Base-by-base conservation (phyloP, 495 filamentous ascomycete species). In the Neurospora tetrasperma region DNA sequence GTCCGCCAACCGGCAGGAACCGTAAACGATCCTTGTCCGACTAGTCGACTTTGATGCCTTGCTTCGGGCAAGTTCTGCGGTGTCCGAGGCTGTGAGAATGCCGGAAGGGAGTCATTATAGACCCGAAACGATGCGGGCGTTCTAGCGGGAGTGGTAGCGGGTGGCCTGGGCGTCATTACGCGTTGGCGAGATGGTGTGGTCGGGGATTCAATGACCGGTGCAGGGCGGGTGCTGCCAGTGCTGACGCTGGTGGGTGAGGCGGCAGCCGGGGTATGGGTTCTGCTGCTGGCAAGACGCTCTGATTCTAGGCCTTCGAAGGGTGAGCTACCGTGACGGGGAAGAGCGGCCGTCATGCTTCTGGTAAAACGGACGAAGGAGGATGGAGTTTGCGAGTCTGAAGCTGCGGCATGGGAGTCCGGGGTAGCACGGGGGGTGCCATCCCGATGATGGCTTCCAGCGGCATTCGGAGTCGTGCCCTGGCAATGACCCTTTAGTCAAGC, bases 11-110 rank as follows among this genome's bases (percentile, higher is more conserved):
- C 27, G 27, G 75, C 69, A 20, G 86, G 84, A 5, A 81, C 85
- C 18, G 86, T 88, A 75, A 82, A 86, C 11, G 82, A 78, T 18
- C 84, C 82, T 38, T 18, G 12, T 31, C 54, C 6, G 16, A 79
- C 77, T 69, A 85, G 76, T 31, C 82, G 84, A 66, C 85, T 86
- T 69, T 79, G 84, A 70, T 85, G 85, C 12, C 84, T 82, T 35
- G 85, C 78, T 76, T 86, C 85, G 3, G 86, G 85, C 12, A 90
- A 78, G 70, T 87, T 83, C 42, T 81, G 80, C 9, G 88, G 87
- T 10, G 88, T 90, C 72, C 86, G 86, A 20, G 88, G 88, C 74
- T 90, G 88, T 3, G 79, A 80, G 3, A 79, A 80, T 35, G 85
- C 80, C 10, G 87, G 82, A 66, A 87, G 72, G 42, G 75, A 76